phyloP scores from a whole-genome alignment of 2,329 filamentous ascomycete genomes.

The Phaeosphaeria sp. region DNA sequence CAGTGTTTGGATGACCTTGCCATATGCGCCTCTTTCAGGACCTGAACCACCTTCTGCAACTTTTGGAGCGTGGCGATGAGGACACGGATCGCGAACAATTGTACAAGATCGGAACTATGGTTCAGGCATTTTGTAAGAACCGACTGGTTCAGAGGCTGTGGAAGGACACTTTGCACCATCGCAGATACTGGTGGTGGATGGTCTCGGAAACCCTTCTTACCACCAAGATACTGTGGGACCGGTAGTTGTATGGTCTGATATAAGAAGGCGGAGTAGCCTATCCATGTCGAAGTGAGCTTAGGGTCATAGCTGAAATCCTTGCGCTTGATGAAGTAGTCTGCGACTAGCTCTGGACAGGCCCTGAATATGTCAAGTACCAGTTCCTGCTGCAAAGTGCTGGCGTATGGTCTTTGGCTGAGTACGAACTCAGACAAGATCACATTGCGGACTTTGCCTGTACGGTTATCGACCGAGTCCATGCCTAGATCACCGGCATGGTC shows the following conservation, averaged over 20 bases:
- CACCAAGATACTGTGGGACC: constrained; percentile 75
- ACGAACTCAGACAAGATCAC: constrained; percentile 79
- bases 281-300: constrained; percentile 91
- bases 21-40: constrained; percentile 61
- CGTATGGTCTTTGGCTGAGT: constrained; percentile 81
- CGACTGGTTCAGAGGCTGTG: constrained; percentile 80
- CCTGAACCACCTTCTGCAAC: constrained; percentile 67
- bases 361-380: constrained; percentile 81
- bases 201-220: constrained; percentile 65
- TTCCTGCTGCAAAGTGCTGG: constrained; percentile 80
- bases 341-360: constrained; percentile 82
- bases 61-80: constrained; percentile 82
- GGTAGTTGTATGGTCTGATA: constrained; percentile 80
- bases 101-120: constrained; percentile 77
- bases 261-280: constrained; percentile 88
- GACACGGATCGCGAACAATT: constrained; percentile 83
- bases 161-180: constrained; percentile 85
- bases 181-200: constrained; percentile 80
- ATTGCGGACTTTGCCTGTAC: constrained; percentile 78
- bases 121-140: constrained; percentile 80
- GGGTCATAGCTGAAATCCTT: constrained; percentile 83
- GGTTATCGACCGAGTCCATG: constrained; percentile 73
- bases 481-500: constrained; percentile 66
- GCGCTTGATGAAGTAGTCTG: constrained; percentile 84
- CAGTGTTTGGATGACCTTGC: constrained; percentile 61